Evolutionary conservation across 441 rosid species (phyloP), one percentile per base, ranked within the genome.

Genomic region (Euphorbia schlechtendalii): DNA sequence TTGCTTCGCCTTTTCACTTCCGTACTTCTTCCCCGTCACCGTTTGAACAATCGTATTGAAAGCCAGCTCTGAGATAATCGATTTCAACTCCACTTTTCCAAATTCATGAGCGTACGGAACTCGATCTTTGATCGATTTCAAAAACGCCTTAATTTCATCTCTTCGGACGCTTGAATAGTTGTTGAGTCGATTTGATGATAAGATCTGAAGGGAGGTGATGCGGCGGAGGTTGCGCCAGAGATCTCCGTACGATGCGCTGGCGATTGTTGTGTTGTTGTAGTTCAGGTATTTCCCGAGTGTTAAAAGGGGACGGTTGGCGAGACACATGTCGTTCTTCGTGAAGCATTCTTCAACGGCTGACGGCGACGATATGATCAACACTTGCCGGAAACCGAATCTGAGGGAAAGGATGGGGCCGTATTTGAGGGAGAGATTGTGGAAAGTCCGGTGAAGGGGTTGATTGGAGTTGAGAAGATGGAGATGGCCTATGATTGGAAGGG

Each of bases 211-310:
- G 61, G 17, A 0, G 41, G 67, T 10, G 27, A 73, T 21, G 30
- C 73, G 73, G 11, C 81, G 63, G 5, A 72, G 71, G 51, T 68
- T 70, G 43, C 77, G 71, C 82, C 82, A 72, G 10, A 22, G 66
- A 5, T 65, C 55, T 1, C 78, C 78, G 25, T 72, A 72, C 17
- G 71, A 32, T 21, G 71, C 8, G 0, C 20, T 7, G 4, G 40
- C 71, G 4, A 75, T 34, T 0, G 45, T 56, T 1, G 38, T 25
- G 27, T 34, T 13, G 55, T 72, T 65, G 49, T 63, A 78, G n/a
- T 49, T 61, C 7, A 67, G 58, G 21, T 21, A 38, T 12, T 64
- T 64, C 30, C 66, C 64, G 8, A 61, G 21, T 0, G 34, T 63
- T 0, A 21, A 57, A 8, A 20, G n/a, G 12, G 78, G 78, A 7